Percentiles rank a stretch among this genome's conserved stretches.
phyloP scores from a whole-genome alignment of 2,329 filamentous ascomycete species.

The Pseudogymnoascus sp. region DNA sequence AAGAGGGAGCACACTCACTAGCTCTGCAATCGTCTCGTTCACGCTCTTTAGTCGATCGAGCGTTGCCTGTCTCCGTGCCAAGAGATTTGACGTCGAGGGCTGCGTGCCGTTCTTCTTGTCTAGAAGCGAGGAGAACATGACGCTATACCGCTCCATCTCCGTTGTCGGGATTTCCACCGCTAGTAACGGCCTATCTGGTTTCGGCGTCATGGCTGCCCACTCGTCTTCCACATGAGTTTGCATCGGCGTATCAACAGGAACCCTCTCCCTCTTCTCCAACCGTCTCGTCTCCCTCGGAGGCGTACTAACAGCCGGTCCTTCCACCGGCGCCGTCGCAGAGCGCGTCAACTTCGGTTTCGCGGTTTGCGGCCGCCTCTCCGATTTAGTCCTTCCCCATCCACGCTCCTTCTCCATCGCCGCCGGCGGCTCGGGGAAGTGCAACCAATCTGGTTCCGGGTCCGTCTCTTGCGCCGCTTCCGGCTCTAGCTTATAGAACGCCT shows the following conservation, averaged over 20 bases:
- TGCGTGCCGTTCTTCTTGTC: constrained; percentile 27
- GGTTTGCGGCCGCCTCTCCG: constrained; percentile 12
- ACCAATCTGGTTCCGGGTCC: constrained; percentile 11
- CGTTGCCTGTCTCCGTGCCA: constrained; percentile 50
- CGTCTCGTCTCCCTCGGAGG: background rate
- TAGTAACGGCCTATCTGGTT: constrained; percentile 34
- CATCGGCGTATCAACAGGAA: constrained; percentile 21
- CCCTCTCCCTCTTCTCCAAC: constrained; percentile 17
- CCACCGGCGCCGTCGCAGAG: constrained; percentile 16
- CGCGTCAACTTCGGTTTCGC: constrained; percentile 21
- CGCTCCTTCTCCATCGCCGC: constrained; percentile 15
- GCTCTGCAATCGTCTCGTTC: constrained; percentile 36
- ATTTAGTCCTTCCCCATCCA: constrained; percentile 16
- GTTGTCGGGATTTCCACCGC: constrained; percentile 73
- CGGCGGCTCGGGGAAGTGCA: constrained; percentile 8
- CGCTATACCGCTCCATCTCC: constrained; percentile 79
- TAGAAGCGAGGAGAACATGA: constrained; percentile 81
- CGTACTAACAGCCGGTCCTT: too few species aligned
- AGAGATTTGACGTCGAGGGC: constrained; percentile 29
- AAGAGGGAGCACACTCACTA: constrained; percentile 17
- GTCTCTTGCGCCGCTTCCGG: constrained; percentile 15
- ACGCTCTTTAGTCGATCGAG: constrained; percentile 48
- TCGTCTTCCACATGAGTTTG: constrained; percentile 13
- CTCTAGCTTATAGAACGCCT: constrained; percentile 26
- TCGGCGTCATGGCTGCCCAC: constrained; percentile 11